phyloP scores from a whole-genome alignment of 495 filamentous ascomycete species.

The Hypoxylon trugodes region DNA sequence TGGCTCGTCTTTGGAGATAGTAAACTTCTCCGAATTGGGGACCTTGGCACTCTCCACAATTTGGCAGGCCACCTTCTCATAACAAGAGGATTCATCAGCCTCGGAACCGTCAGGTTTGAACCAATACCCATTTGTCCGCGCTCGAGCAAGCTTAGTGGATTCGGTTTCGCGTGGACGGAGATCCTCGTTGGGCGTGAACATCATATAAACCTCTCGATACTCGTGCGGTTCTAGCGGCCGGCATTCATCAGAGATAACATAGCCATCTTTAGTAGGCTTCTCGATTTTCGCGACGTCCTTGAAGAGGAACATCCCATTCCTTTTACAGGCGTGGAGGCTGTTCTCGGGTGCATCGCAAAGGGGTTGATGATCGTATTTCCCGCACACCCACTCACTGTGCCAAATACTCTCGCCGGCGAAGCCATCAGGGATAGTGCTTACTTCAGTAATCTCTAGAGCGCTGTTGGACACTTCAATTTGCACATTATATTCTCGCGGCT shows the following conservation, averaged over 20 bases:
- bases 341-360: slow-evolving; percentile 73
- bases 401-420: not conserved
- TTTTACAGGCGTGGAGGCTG: slow-evolving; percentile 61
- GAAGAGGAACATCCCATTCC: slow-evolving; percentile 65
- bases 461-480: not conserved
- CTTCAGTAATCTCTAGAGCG: not conserved
- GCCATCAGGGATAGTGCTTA: not conserved
- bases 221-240: slow-evolving; percentile 63
- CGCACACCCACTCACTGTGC: slow-evolving; percentile 47
- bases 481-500: not conserved
- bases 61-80: not conserved
- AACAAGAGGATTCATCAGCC: not conserved
- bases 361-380: slow-evolving; percentile 63
- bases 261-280: slow-evolving; percentile 60
- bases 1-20: not conserved
- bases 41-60: not conserved
- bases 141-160: not conserved
- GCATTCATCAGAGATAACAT: slow-evolving; percentile 68
- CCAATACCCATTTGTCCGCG: slow-evolving; percentile 39
- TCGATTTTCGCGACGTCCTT: slow-evolving; percentile 65
- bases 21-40: not conserved
- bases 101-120: not conserved
- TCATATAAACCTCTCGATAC: slow-evolving; percentile 55
- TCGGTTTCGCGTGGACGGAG: not conserved
- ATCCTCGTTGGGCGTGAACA: slow-evolving; percentile 45